Conservation (phyloP, 192 early-diverging fungal species). For the Helicostylum pulchrum region DNA sequence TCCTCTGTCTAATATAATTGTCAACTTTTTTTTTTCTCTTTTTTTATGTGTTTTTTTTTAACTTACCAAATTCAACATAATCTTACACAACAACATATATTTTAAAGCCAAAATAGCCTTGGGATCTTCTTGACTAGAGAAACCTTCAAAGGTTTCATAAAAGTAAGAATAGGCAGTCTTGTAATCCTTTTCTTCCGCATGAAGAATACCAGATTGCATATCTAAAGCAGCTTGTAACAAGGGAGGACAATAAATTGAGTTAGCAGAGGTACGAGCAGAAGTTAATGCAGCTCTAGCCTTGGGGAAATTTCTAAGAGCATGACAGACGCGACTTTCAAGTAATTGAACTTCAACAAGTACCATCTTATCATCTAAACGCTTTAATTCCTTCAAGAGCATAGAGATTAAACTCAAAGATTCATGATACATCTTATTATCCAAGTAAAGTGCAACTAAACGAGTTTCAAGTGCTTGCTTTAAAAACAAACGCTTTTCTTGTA, state of each 20-base stretch:
- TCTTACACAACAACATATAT: slow-evolving; percentile 99
- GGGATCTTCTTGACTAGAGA: slow-evolving; percentile 82
- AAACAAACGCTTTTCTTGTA: slow-evolving; percentile 89
- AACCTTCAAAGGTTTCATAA: slow-evolving; percentile 96
- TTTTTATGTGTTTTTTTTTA: background rate
- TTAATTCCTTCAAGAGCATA: slow-evolving; percentile 90
- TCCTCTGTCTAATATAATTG: slow-evolving; percentile 75
- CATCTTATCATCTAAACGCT: slow-evolving; percentile 98
- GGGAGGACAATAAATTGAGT: slow-evolving; percentile 97
- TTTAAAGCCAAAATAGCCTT: slow-evolving; percentile 88
- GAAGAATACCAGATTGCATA: slow-evolving; percentile 96
- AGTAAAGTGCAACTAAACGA: slow-evolving; percentile 79
- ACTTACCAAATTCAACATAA: slow-evolving; percentile 93
- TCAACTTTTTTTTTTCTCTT: background rate
- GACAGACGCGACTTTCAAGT: slow-evolving; percentile 91
- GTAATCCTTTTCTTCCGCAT: slow-evolving; percentile 98
- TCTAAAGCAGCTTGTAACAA: slow-evolving; percentile 94
- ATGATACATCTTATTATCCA: slow-evolving; percentile 94
- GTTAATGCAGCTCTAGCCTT: slow-evolving; percentile 96
- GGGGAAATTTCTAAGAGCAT: slow-evolving; percentile 88
- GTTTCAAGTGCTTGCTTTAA: slow-evolving; percentile 95
- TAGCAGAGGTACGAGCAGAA: slow-evolving; percentile 93
- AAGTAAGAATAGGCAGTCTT: slow-evolving; percentile 99
- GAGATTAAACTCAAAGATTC: slow-evolving; percentile 84
- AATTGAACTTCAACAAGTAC: slow-evolving; percentile 96